Percentiles rank a stretch among this genome's conserved stretches.
Evolutionary conservation across 306 rosid species (phyloP).

Genomic region (Adenanthera pavonina): DNA sequence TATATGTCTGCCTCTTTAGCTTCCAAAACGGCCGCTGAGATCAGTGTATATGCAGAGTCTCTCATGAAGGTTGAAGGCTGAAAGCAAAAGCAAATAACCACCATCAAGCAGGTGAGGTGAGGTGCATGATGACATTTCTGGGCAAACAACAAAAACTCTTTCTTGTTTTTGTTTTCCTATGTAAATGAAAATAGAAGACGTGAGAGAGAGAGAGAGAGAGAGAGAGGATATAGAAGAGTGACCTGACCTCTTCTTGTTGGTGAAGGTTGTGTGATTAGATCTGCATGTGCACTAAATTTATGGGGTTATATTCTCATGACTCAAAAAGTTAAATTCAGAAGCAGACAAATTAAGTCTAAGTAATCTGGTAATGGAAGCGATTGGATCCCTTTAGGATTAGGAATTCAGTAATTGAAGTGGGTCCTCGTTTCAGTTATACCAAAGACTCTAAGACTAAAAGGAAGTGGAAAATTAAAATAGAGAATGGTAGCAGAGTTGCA

Average conservation of each 20-base stretch:
- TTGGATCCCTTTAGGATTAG: not conserved
- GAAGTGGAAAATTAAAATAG: not conserved
- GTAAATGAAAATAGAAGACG: no score
- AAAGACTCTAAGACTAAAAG: not conserved
- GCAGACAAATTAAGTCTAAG: not conserved
- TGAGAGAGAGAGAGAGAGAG: no score
- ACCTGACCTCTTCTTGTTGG: not conserved
- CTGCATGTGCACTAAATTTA: not conserved
- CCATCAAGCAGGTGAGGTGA: not conserved
- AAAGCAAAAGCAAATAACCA: not conserved
- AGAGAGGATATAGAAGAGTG: no score
- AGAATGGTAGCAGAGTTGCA: not conserved
- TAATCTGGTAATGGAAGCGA: constrained; percentile 13
- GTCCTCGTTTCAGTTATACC: constrained; percentile 21
- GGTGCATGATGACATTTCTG: no score
- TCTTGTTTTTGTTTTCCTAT: no score
- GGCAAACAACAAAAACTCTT: no score
- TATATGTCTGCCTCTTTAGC: not conserved
- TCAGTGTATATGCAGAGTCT: not conserved
- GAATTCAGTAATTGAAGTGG: constrained; percentile 25
- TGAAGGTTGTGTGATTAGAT: not conserved
- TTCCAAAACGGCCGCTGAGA: not conserved
- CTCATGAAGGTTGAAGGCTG: constrained; percentile 4
- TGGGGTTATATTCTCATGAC: not conserved
- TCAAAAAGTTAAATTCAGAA: not conserved